Evolutionary conservation across 1,284 basidiomycete genomes (phyloP), one percentile per base, ranked within the genome.

Genomic region (Coniferiporia sulphurascens): DNA sequence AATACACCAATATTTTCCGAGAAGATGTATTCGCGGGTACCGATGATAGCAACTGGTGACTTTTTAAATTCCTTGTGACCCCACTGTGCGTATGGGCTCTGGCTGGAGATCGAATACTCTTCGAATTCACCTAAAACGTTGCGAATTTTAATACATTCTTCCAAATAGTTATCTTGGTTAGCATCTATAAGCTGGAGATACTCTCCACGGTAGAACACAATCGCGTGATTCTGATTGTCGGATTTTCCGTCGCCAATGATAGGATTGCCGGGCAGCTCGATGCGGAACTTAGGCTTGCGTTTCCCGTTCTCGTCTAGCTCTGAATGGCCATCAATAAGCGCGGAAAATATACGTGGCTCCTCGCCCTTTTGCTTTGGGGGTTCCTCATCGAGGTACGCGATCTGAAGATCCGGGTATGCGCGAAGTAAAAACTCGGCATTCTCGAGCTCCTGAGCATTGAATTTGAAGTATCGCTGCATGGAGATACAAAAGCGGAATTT

Each of bases 1-100:
- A 99, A 82, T 48, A 99, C 93, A 82, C 97, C 97, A 69, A 99
- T 99, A 76, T 99, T 99, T 79, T 99, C 97, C 55, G 97, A 99
- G 80, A 99, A 99, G 70, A 99, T 98, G 78, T 99, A 99, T 78
- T 99, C 97, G 73, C 97, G 88, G 27, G 97, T 97, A 72, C 97
- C 97, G 63, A 99, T 85, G 73, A 99, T 99, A 46, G 97, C 97
- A 59, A 99, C 95, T 32, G 96, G 96, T 48, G 88, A 78, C 72
- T 89, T 93, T 66, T 78, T 81, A 74, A 97, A 97, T 71, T 97
- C 93, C 74, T 93, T 89, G 74, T 92, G 90, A 43, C 92, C 92
- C 85, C 89, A 92, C 68, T 91, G 87, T 9, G 93, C 93, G 73
- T 99, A 99, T 10, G 97, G 97, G 70, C 92, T 96, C 76, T 93